Evolutionary conservation across 1,284 basidiomycete genomes (phyloP).

Genomic region (Schizophyllum amplum): DNA sequence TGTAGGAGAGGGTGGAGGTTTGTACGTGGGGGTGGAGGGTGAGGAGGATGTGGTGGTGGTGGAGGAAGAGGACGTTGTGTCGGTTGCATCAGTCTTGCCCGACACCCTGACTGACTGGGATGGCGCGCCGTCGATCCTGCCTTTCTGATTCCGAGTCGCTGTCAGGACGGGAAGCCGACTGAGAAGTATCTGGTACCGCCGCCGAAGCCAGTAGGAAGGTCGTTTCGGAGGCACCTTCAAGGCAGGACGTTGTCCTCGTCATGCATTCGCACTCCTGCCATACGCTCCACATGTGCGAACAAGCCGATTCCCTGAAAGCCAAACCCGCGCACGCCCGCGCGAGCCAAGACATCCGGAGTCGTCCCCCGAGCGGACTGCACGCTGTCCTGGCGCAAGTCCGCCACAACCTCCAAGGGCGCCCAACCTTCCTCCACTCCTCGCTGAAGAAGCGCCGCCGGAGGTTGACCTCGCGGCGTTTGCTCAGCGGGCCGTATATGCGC

Average conservation of each 20-base stretch:
- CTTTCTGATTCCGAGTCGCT: neutral
- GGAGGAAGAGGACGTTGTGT: too few species aligned
- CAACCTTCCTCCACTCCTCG: constrained; percentile 43
- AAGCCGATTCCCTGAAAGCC: constrained; percentile 38
- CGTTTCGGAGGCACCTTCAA: constrained; percentile 17
- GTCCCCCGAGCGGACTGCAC: constrained; percentile 13
- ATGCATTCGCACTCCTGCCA: constrained; percentile 29
- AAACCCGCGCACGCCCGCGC: constrained; percentile 23
- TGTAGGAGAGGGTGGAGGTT: neutral
- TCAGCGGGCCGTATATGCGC: constrained; percentile 51
- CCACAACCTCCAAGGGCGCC: constrained; percentile 49
- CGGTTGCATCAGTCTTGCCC: too few species aligned
- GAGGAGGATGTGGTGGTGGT: too few species aligned
- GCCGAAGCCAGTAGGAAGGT: constrained; percentile 52
- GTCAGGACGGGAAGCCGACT: constrained; percentile 46
- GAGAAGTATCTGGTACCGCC: constrained; percentile 57
- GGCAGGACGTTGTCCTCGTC: neutral
- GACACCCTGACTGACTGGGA: too few species aligned
- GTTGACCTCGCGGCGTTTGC: constrained; percentile 66
- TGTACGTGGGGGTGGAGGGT: neutral
- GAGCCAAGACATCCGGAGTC: constrained; percentile 8
- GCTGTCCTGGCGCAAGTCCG: constrained; percentile 13
- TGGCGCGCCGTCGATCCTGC: neutral
- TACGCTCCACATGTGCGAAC: constrained; percentile 37
- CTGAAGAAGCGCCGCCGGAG: constrained; percentile 61